Evolutionary conservation across 495 filamentous ascomycete genomes (phyloP), one percentile per base, ranked within the genome.

Genomic region (Opeltia flavorubescens): DNA sequence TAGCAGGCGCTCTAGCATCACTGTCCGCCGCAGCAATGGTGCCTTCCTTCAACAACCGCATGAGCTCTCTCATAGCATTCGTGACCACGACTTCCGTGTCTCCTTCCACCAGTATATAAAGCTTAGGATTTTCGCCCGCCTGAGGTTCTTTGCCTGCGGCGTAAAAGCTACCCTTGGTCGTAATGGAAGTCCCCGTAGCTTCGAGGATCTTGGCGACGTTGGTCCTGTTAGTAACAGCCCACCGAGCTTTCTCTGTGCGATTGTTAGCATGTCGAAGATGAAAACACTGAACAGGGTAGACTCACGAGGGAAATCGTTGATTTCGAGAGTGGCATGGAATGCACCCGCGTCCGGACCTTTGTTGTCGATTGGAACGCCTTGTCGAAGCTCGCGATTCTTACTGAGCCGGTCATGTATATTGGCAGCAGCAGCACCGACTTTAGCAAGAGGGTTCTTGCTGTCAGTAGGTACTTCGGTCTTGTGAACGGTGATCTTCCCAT

Each of bases 201-300:
- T 99, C 91, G 44, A 99, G 74, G 46, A 99, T 95, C 69, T 95
- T 95, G 51, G 91, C 91, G 47, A 99, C 91, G 55, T 99, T 99
- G 4, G 93, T 99, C 35, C 91, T 78, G 59, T 99, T 99, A 41
- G 91, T 99, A 63, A 99, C 91, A 18, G 87, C 89, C 91, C 91
- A 99, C 47, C 91, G 78, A 52, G 93, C 91, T 77, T 96, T 95
- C 63, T 96, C 76, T 80, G 58, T 66, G 20, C 44, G 33, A 42
- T 0, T 40, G 28, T 52, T 40, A 28, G 50, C 65, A 53, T 69
- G 57, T 41, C 47, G 49, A 1, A 43, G 36, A 17, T 25, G 41
- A 18, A 15, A 9, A 29, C 8, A 31, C 13, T 8, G 39, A 44
- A 29, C 6, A 41, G 26, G 18, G 36, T 39, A 47, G 62, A 71